Conservation (phyloP, 768 basidiomycete species). For the Kwoniella sp. region DNA sequence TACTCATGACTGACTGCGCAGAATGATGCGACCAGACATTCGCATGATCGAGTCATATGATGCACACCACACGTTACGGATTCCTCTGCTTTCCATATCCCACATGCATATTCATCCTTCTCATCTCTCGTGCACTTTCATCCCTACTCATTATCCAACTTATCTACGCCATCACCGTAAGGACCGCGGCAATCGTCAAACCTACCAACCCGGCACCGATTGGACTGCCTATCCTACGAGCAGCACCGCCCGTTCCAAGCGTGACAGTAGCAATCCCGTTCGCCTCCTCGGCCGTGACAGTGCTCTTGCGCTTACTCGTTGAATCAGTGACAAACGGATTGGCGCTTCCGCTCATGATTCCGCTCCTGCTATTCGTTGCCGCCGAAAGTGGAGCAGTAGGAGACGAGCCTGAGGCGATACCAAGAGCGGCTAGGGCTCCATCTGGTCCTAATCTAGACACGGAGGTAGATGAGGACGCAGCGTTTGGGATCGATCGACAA, state of each 20-base stretch:
- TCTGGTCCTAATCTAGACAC: neutral
- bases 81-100: no score
- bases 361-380: neutral
- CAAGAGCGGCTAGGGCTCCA: neutral
- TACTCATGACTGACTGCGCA: no score
- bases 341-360: neutral
- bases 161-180: neutral
- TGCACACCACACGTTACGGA: no score
- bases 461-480: neutral
- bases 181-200: neutral
- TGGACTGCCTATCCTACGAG: neutral
- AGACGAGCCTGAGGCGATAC: neutral
- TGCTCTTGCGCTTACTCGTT: neutral
- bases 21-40: no score
- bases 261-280: neutral
- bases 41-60: no score
- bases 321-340: constrained; percentile 2
- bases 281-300: neutral
- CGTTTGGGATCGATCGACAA: neutral
- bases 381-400: neutral
- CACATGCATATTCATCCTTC: neutral
- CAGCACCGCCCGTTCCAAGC: neutral
- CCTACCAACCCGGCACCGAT: neutral
- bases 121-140: neutral
- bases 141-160: neutral